phyloP scores from a whole-genome alignment of 495 filamentous ascomycete species.

The Daldinia loculata region DNA sequence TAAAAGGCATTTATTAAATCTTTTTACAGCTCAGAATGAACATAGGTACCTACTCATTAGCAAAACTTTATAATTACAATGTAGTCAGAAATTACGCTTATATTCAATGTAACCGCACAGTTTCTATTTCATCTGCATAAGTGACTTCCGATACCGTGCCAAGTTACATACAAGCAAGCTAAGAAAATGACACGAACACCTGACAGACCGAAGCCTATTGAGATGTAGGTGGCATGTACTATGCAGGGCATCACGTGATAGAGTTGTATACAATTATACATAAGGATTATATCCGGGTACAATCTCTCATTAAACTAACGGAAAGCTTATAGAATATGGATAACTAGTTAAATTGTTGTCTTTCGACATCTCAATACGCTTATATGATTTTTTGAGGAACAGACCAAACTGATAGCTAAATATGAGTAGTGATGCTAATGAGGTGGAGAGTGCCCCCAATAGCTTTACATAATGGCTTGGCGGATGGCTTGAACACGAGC shows the following conservation, averaged over 20 bases:
- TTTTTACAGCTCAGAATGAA: neutral
- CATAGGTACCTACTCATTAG: neutral
- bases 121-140: neutral
- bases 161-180: neutral
- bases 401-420: neutral
- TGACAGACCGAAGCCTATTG: no score
- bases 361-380: neutral
- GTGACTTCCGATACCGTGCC: neutral
- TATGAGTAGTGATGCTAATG: neutral
- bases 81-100: neutral
- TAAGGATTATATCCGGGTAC: neutral
- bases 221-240: neutral
- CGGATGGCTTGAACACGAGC: neutral
- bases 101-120: no score
- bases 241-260: neutral
- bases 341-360: neutral
- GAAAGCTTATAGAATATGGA: neutral
- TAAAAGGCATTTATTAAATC: neutral
- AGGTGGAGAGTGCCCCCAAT: neutral
- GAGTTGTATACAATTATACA: neutral
- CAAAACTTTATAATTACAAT: neutral
- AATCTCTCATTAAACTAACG: neutral
- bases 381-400: neutral
- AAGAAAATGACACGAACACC: no score
- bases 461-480: neutral